A percentile compares a stretch with the other conserved stretches of the same genome.
Conservation (phyloP, 345 rosid species). For the Carallia pectinifolia region DNA sequence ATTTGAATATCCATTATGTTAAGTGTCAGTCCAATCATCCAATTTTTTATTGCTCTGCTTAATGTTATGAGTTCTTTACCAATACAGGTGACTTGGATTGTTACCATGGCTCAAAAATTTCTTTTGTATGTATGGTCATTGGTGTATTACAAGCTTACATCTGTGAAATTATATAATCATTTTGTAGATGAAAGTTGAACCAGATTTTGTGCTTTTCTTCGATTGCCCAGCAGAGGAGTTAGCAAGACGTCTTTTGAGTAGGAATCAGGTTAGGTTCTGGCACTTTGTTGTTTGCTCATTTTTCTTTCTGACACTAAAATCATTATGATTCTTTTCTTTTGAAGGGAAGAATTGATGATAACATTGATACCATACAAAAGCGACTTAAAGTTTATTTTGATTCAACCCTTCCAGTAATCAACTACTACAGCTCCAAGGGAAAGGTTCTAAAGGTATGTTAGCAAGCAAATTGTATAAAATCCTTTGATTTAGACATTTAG, state of each 20-base stretch:
- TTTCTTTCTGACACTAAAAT: no score
- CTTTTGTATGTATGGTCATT: no score
- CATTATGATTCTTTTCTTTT: background rate
- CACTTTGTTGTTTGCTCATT: background rate
- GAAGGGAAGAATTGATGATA: slow-evolving; percentile 82
- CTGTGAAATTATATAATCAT: background rate
- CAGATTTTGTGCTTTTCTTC: slow-evolving; percentile 58
- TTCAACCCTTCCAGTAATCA: slow-evolving; percentile 56
- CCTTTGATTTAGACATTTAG: no score
- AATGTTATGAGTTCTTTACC: no score
- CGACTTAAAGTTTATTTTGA: slow-evolving; percentile 58
- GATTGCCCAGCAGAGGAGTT: slow-evolving; percentile 64
- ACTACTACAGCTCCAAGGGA: slow-evolving; percentile 47
- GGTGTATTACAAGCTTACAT: no score
- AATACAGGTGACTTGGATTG: no score
- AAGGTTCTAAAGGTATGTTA: slow-evolving; percentile 55
- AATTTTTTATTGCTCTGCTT: no score
- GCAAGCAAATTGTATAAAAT: no score
- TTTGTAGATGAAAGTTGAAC: slow-evolving; percentile 54
- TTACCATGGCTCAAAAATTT: no score
- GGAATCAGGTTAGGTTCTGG: slow-evolving; percentile 58
- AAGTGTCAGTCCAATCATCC: no score
- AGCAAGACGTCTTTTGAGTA: slow-evolving; percentile 55
- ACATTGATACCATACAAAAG: slow-evolving; percentile 61
- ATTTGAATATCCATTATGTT: no score